Evolutionary conservation across 805 yeast genomes (phyloP), one percentile per base, ranked within the genome.

Genomic region (Lachancea cidri): DNA sequence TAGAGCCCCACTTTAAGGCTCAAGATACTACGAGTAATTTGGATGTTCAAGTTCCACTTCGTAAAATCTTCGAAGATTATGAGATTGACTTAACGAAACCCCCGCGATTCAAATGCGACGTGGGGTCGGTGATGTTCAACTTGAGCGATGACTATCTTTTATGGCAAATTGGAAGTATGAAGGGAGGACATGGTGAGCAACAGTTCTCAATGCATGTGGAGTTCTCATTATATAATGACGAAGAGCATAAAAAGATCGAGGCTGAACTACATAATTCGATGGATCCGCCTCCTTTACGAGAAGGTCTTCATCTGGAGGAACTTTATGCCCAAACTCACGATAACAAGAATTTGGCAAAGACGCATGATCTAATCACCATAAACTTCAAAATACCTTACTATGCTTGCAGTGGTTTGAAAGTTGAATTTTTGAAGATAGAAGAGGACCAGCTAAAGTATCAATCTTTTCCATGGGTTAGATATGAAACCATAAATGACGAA

Each of bases 381-480:
- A 71, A 71, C 38, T 85, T 84, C 52, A 77, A 80, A 46, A 71
- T 85, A 34, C 85, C 85, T 2, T 73, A 79, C 60, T 61, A 73
- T 42, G 71, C 86, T 0, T 74, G 79, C 45, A 77, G 86, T 33
- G 87, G 87, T 0, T 60, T 84, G 29, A 78, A 77, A 49, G 72
- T 84, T 17, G 83, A 76, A 29, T 84, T 79, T 50, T 58, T 84
- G 38, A 77, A 80, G 47, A 81, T 84, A 13, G 75, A 74, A 17
- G 94, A 84, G 52, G 74, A 72, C 4, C 72, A 70, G 38, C 58
- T 83, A 54, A 67, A 73, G 39, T 80, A 80, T 49, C 77, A 84
- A 4, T 74, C 85, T 32, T 83, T 84, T 54, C 89, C 93, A 0
- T 84, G 94, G 94, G 82, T 84, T 1, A 68, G 83, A 40, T 82